Evolutionary conservation across 2,329 filamentous ascomycete genomes (phyloP), one percentile per base, ranked within the genome.

Genomic region (Graphium sp.): DNA sequence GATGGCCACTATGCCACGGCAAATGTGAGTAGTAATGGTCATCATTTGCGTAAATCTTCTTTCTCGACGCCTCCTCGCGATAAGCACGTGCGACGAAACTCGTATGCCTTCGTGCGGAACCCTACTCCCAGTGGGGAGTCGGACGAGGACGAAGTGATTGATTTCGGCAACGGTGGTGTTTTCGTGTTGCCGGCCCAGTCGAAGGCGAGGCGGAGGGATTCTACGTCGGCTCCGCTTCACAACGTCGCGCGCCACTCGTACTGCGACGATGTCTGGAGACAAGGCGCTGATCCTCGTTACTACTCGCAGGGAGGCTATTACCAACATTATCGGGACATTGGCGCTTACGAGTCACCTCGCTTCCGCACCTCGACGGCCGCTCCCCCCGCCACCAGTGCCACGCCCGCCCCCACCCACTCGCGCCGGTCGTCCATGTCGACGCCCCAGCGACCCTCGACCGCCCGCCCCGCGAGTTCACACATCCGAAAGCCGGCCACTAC

Each of bases 1-100:
- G 60, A 58, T 46, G 66, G 66, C 49, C 56, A 66, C 46, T 72
- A 72, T 58, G 66, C 63, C 54, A 70, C 66, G 53, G 65, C 63
- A 55, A 66, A 71, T 70, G 66, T 72, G 66, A 72, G 66, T 72
- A 50, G n/a, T n/a, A 49, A 46, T 46, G 52, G 54, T 49, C 52
- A 49, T 49, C 50, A 49, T 43, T 41, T 50, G 45, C 52, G 52
- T 43, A 62, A 62, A 52, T 45, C 52, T 51, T 60, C 55, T 49
- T 60, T 53, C 45, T 50, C 56, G 39, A 53, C 50, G 45, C 52
- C 52, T 46, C 51, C 50, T 38, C 38, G 41, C 41, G 45, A 51
- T 44, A 55, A 52, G 54, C 60, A 55, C 51, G 61, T 67, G 48
- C 62, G 64, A 43, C 63, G 62, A 46, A 55, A 51, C 52, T 69